Evolutionary conservation across 208 protist genomes (phyloP), one percentile per base, ranked within the genome.

Genomic region (Leishmania braziliensis): DNA sequence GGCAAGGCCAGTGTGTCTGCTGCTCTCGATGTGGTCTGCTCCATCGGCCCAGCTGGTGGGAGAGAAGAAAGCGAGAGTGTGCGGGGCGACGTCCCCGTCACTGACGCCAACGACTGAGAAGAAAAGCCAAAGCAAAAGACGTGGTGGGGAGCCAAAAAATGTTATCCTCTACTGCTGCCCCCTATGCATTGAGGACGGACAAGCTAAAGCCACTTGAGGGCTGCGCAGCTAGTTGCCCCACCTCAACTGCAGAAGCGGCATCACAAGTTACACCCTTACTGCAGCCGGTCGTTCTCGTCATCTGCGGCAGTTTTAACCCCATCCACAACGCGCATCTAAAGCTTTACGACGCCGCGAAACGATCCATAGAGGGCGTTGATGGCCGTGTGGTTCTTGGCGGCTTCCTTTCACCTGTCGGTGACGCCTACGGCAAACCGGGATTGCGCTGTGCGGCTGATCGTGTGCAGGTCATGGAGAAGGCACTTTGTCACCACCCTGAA

Each of bases 291-390:
- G 88, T 97, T 20, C 65, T 95, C 23, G 89, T 84, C 10, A 71
- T 95, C 5, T 97, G 95, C 77, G 95, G 95, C 33, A 89, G 89
- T 68, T 93, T 96, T 75, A 97, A 97, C 84, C 95, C 95, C 2
- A 88, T 96, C 16, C 95, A 97, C 75, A 86, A 84, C 48, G 90
- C 93, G 4, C 95, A 97, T 80, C 56, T 95, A 33, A 80, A 80
- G 18, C 84, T 95, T 9, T 96, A 92, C 78, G 68, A 90, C 12
- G 87, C 89, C 0, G 93, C 88, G 0, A 88, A 91, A 48, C 16
- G 60, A 5, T 68, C 76, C 9, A 53, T 95, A 26, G n/a, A 75
- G 12, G 16, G 23, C 29, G 39, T 29, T 5, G 54, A 43, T n/a
- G 65, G 46, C 50, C 74, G 75, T 29, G 46, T 54, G 5, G 90